Percentiles rank a stretch among this genome's conserved stretches.
These are phyloP conservation scores for Phoenix roebelenii DNA, from an alignment of 176 grass and related monocot species.

Conservation along the genomic window DNA sequence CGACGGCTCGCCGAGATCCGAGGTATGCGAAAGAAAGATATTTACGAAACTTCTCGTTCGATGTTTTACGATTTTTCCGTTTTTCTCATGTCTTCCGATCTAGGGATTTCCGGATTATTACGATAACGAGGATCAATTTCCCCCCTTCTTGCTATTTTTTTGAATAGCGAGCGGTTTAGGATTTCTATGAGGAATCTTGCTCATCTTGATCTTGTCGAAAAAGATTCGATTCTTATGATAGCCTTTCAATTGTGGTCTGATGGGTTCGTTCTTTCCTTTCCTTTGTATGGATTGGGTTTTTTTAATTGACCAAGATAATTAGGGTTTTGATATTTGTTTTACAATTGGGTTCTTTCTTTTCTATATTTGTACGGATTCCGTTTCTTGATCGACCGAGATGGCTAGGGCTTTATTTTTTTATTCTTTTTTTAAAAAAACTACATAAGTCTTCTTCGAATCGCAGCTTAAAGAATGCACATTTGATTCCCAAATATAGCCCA, in stretches of 20 bases:
- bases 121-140: no score
- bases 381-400: no score
- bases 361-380: no score
- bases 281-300: neutral
- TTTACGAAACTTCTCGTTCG: neutral
- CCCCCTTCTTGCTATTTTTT: neutral
- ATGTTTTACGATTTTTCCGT: neutral
- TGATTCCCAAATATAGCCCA: neutral
- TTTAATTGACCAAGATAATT: neutral
- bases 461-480: constrained; percentile 48
- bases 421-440: no score
- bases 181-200: neutral
- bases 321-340: neutral
- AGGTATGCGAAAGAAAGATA: constrained; percentile 1
- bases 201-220: neutral
- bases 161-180: neutral
- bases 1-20: neutral
- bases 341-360: neutral
- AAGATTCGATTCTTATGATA: neutral
- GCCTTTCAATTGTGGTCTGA: neutral
- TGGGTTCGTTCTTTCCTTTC: neutral
- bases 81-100: neutral
- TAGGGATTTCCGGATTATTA: neutral
- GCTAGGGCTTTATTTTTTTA: no score
- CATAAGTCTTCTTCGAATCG: constrained; percentile 15